Base-by-base conservation (phyloP, 2,329 filamentous ascomycete genomes). In the Alternaria postmessia region DNA sequence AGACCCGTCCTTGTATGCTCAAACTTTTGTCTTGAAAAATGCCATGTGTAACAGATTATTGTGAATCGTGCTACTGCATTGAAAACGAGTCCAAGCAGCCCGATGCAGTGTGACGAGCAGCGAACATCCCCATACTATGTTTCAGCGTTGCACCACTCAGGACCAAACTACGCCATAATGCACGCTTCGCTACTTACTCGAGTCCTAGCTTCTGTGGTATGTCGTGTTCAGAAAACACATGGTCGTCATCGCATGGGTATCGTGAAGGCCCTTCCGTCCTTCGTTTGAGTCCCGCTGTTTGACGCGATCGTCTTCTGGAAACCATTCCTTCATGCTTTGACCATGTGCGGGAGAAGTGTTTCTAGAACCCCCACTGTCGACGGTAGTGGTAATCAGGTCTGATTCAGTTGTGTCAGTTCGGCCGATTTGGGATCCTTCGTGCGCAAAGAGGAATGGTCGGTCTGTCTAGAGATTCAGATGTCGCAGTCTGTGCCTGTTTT, bases 71-170 rank as follows among this genome's bases (percentile, higher is more conserved):
- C 69, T 64, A 64, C 62, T 54, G 65, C 69, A 70, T 71, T 66
- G 63, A 68, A 58, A 59, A 61, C 62, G 62, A 51, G 58, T 64
- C 64, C 61, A 69, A 68, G 65, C 62, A 52, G 65, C 65, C 65
- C 51, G 54, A 44, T 22, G 30, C 61, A 60, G 38, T 44, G 55
- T 53, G 32, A 54, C 61, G 42, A 51, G 66, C 59, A 59, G 51
- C 64, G 60, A 65, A 59, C 54, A 66, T 66, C 64, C 68, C 64
- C 66, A 69, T 66, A 65, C 57, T 64, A 34, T 38, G 63, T 64
- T 57, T 63, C 73, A 73, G 66, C 59, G 67, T 69, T 63, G 66
- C 64, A 73, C 66, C 63, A 46, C 53, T 68, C 65, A 60, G 70
- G 65, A 64, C 58, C 54, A 59, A 39, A 64, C 46, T 66, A 64